These are phyloP conservation scores for Eucalyptus curtisii DNA, from an alignment of 345 rosid species.

Conservation along the genomic window DNA sequence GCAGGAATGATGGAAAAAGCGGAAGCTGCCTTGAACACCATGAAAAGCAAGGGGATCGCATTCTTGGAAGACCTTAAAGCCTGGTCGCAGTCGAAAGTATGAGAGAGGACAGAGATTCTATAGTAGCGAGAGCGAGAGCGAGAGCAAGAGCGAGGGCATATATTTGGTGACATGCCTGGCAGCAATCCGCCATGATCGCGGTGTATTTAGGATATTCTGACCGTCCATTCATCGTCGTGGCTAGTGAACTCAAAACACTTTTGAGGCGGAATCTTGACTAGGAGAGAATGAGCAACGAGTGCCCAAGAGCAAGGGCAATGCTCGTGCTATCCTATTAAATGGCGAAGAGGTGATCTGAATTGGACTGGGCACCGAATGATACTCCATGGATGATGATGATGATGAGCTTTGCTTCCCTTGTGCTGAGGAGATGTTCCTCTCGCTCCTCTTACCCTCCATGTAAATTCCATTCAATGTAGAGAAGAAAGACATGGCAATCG, in stretches of 20 bases:
- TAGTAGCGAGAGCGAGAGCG: background rate
- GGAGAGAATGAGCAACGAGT: background rate
- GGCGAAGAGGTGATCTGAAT: background rate
- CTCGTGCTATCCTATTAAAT: background rate
- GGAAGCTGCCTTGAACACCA: constrained; percentile 12
- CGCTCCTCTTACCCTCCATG: background rate
- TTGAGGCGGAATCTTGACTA: background rate
- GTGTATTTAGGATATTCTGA: background rate
- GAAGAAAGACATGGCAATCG: background rate
- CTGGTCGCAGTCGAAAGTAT: constrained; percentile 8
- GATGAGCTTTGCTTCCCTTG: background rate
- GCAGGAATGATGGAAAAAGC: constrained; percentile 29
- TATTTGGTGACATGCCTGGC: background rate
- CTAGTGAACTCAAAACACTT: background rate
- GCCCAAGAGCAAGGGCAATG: background rate
- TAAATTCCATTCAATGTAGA: background rate
- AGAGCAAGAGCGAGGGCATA: background rate
- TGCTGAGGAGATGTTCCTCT: background rate
- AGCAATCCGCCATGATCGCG: background rate
- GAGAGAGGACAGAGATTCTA: background rate
- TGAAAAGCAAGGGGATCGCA: constrained; percentile 10
- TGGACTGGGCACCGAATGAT: background rate
- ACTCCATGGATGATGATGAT: background rate
- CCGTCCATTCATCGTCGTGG: background rate
- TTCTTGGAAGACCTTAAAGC: constrained; percentile 18